phyloP scores from a whole-genome alignment of 192 early-diverging fungal species.

The Entomortierella beljakovae region DNA sequence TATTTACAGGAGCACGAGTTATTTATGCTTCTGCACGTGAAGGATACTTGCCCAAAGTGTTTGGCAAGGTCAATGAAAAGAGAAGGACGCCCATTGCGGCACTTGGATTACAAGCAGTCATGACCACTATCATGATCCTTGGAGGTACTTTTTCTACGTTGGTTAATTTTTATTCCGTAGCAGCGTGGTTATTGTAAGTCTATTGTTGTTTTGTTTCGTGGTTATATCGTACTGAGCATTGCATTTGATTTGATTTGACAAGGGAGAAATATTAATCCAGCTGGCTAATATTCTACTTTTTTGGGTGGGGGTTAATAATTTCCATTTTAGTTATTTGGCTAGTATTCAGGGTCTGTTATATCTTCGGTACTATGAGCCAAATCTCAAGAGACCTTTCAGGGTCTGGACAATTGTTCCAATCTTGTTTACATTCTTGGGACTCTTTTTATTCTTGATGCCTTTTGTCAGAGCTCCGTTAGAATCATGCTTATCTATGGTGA shows the following conservation, averaged over 20 bases:
- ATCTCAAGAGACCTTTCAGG: conserved; percentile 74
- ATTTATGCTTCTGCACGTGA: conserved; percentile 74
- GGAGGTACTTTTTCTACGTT: conserved; percentile 75
- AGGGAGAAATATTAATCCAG: too few species aligned
- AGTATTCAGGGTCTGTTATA: conserved; percentile 73
- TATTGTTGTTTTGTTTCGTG: not conserved
- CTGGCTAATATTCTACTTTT: too few species aligned
- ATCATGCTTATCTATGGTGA: conserved; percentile 59
- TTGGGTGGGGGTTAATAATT: too few species aligned
- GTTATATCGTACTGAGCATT: not conserved
- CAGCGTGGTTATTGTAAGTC: conserved; percentile 75
- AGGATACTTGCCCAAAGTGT: conserved; percentile 74
- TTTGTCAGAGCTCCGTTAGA: conserved; percentile 66
- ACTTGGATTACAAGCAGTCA: conserved; percentile 68
- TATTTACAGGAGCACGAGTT: conserved; percentile 80
- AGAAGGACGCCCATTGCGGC: conserved; percentile 76
- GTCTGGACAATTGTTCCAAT: conserved; percentile 78
- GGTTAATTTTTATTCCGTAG: conserved; percentile 82
- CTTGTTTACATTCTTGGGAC: conserved; percentile 68
- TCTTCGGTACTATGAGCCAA: conserved; percentile 74
- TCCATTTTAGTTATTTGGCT: conserved; percentile 68
- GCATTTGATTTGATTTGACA: not conserved
- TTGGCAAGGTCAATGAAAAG: conserved; percentile 69
- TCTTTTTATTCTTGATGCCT: conserved; percentile 73
- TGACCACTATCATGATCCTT: conserved; percentile 72